A percentile compares a stretch with the other conserved stretches of the same genome.
These are phyloP conservation scores for Neophaeococcomyces mojaviensis DNA, from an alignment of 2,329 filamentous ascomycete species.

Conservation along the genomic window DNA sequence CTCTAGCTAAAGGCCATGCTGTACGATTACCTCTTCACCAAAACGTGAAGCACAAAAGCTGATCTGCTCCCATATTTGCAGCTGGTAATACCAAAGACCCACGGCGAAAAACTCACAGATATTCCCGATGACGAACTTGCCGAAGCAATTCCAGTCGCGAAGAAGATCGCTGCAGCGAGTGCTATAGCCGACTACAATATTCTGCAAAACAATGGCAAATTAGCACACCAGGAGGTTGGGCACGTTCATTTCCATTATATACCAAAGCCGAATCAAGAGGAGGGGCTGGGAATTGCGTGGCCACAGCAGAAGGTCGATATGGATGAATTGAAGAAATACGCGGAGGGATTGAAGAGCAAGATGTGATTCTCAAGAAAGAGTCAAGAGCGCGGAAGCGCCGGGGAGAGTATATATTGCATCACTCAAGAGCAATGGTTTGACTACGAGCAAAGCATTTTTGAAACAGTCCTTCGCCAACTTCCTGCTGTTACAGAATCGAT, in stretches of 20 bases:
- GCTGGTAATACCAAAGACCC: constrained; percentile 94
- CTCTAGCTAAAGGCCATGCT: constrained; percentile 78
- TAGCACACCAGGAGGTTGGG: constrained; percentile 86
- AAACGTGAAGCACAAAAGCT: neutral
- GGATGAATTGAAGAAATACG: constrained; percentile 70
- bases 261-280: constrained; percentile 77
- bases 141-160: constrained; percentile 79
- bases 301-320: constrained; percentile 68
- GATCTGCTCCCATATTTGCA: constrained; percentile 30
- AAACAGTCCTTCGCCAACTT: too few species aligned
- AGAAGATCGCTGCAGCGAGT: constrained; percentile 72
- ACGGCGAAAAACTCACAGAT: constrained; percentile 84
- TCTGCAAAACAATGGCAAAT: constrained; percentile 87
- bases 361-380: too few species aligned
- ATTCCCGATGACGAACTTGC: constrained; percentile 81
- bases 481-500: too few species aligned
- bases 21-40: constrained; percentile 43
- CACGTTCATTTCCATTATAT: constrained; percentile 99
- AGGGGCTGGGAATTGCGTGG: constrained; percentile 78
- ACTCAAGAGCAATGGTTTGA: too few species aligned
- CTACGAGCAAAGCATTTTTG: too few species aligned
- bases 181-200: constrained; percentile 82
- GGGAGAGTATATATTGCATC: too few species aligned
- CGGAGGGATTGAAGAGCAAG: constrained; percentile 80
- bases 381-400: too few species aligned